These are phyloP conservation scores for Fusarium buharicum DNA, from an alignment of 2,329 filamentous ascomycete species.

Conservation along the genomic window DNA sequence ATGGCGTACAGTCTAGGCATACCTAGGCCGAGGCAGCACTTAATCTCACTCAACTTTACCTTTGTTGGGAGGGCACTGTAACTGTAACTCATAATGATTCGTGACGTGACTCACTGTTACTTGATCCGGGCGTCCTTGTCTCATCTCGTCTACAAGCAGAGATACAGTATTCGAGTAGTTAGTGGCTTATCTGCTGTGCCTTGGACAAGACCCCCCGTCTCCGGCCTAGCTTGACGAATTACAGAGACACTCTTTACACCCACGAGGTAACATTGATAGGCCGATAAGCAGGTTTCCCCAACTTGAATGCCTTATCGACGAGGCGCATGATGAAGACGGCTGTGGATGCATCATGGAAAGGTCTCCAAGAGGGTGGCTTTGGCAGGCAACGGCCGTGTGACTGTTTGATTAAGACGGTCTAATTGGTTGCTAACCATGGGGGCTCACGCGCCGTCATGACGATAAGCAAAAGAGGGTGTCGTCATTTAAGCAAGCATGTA, in stretches of 20 bases:
- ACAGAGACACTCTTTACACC: background rate
- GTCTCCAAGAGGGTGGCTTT: background rate
- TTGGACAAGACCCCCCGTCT: background rate
- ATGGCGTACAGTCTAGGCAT: constrained; percentile 31
- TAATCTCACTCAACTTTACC: too few relatives aligned
- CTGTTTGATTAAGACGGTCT: background rate
- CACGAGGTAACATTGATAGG: background rate
- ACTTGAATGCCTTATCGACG: constrained; percentile 28
- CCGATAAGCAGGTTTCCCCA: constrained; percentile 23
- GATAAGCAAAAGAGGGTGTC: constrained; percentile 40
- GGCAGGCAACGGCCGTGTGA: constrained; percentile 34
- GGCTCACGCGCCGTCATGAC: constrained; percentile 29
- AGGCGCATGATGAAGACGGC: constrained; percentile 34
- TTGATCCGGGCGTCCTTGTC: constrained; percentile 26
- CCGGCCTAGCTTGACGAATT: constrained; percentile 10
- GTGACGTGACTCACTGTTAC: constrained; percentile 37
- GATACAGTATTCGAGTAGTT: constrained; percentile 11
- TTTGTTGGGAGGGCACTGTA: too few relatives aligned
- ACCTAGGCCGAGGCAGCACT: constrained; percentile 13
- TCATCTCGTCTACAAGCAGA: background rate
- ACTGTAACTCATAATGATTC: constrained; percentile 1
- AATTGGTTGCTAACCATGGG: constrained; percentile 20
- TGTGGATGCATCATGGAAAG: background rate
- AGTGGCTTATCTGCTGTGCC: constrained; percentile 11
- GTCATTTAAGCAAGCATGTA: constrained; percentile 20